phyloP scores from a whole-genome alignment of 2,329 filamentous ascomycete species.

The Amauroascus verrucosus region DNA sequence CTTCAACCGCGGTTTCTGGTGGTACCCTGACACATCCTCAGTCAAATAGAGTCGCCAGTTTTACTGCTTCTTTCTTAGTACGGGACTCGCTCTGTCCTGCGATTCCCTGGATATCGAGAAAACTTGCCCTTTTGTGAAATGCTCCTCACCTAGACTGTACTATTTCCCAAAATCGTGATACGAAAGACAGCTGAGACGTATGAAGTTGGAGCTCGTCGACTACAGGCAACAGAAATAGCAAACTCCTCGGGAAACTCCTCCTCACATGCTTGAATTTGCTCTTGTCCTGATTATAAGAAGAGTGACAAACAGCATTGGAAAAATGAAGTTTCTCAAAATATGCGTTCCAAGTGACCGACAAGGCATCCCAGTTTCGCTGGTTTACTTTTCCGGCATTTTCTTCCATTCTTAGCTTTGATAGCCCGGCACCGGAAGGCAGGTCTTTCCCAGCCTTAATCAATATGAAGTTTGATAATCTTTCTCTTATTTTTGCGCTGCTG shows the following conservation, averaged over 20 bases:
- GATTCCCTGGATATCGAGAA: not conserved
- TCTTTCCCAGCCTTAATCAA: conserved; percentile 52
- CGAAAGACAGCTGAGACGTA: conserved; percentile 5
- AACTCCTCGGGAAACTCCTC: not conserved
- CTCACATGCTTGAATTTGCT: not conserved
- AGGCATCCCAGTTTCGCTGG: not conserved
- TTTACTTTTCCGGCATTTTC: not conserved
- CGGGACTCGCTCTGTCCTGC: not conserved
- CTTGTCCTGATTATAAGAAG: not conserved
- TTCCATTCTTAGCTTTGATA: conserved; percentile 30
- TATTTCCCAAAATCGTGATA: not conserved
- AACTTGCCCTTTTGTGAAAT: not conserved
- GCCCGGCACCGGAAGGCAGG: conserved; percentile 61
- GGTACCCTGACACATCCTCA: no score
- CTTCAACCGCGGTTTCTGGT: not conserved
- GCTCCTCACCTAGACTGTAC: not conserved
- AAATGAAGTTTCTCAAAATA: not conserved
- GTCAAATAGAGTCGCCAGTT: not conserved
- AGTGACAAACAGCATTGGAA: not conserved
- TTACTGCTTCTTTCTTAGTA: not conserved
- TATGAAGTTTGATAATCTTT: conserved; percentile 6
- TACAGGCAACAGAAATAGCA: not conserved
- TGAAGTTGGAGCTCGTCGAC: conserved; percentile 3
- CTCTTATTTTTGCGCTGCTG: conserved; percentile 38
- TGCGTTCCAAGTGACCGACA: not conserved